Percentiles rank a stretch among this genome's conserved stretches.
Evolutionary conservation across 192 early-diverging fungal genomes (phyloP).

Genomic region (Podila horticola): DNA sequence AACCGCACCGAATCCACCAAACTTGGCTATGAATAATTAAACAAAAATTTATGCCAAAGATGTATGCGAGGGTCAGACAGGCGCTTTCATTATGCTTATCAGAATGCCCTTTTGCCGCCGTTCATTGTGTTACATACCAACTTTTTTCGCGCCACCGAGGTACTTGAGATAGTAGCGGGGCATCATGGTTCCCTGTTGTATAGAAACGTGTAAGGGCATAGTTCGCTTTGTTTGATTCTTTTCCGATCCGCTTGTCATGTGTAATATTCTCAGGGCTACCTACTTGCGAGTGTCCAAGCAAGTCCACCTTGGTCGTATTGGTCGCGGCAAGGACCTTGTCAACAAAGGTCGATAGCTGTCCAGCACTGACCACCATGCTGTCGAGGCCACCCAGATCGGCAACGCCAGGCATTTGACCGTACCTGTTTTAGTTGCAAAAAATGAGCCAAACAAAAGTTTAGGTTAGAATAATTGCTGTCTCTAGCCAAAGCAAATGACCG

Average conservation of each 20-base stretch:
- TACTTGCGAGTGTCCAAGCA: slow-evolving; percentile 28
- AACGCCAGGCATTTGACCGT: slow-evolving; percentile 11
- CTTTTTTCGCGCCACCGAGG: slow-evolving; percentile 30
- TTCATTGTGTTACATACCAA: slow-evolving; percentile 11
- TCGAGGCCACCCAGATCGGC: slow-evolving; percentile 30
- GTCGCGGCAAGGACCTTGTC: slow-evolving; percentile 43
- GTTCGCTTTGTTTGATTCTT: too few species aligned
- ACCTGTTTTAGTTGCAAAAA: too few species aligned
- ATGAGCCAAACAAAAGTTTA: too few species aligned
- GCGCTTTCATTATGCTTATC: too few species aligned
- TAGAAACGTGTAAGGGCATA: too few species aligned
- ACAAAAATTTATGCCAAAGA: slow-evolving; percentile 7
- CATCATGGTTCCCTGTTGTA: slow-evolving; percentile 26
- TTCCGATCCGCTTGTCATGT: too few species aligned
- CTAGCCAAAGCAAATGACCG: too few species aligned
- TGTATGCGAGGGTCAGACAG: background rate
- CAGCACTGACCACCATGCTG: slow-evolving; percentile 36
- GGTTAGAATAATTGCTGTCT: too few species aligned
- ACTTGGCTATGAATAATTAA: slow-evolving; percentile 22
- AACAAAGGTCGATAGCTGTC: slow-evolving; percentile 28
- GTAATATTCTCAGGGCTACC: too few species aligned
- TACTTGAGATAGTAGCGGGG: slow-evolving; percentile 31
- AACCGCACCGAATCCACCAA: slow-evolving; percentile 26
- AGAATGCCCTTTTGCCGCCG: too few species aligned
- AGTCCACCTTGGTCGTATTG: slow-evolving; percentile 37